Evolutionary conservation across 2,329 filamentous ascomycete species (phyloP), one percentile per base, ranked within the genome.

Genomic region (Hypoxylon sp.): DNA sequence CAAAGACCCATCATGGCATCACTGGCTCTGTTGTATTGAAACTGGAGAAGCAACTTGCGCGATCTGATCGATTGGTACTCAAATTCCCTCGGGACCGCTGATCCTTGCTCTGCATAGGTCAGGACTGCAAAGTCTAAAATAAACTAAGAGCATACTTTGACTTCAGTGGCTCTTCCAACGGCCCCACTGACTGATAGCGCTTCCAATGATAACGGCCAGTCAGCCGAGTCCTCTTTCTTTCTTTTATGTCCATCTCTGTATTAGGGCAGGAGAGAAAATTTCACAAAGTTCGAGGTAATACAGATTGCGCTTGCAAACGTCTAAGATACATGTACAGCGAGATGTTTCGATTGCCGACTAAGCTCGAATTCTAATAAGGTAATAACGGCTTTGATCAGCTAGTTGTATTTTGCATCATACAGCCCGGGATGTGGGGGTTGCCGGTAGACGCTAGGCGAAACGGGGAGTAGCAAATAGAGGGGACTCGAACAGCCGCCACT

Each of bases 341-440:
- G 2, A 23, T 41, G 36, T 50, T 41, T 49, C n/a, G 23, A 49
- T 61, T 38, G 21, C 14, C 30, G 49, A 28, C 28, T 51, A 49
- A 60, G 60, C 60, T 56, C 60, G 51, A 60, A 51, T 51, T 50
- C 17, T 32, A 60, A 38, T 21, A 50, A 58, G 41, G 46, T 49
- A 53, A 49, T 43, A 58, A 65, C 41, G 48, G 41, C 19, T 23
- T 43, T 34, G 43, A 51, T 60, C 57, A 46, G 17, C 43, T 32
- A 45, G 32, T 6, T 48, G 14, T 30, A 19, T 61, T 57, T 57
- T 55, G 56, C 61, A 68, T 65, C 65, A 68, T 63, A 46, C 11
- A 50, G 52, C 34, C 49, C 53, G 66, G 66, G 50, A 63, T 60
- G 66, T 69, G 63, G 66, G 66, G 66, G 66, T 49, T 63, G 30